Base-by-base conservation (phyloP, 441 rosid species). In the Sinapis alba region DNA sequence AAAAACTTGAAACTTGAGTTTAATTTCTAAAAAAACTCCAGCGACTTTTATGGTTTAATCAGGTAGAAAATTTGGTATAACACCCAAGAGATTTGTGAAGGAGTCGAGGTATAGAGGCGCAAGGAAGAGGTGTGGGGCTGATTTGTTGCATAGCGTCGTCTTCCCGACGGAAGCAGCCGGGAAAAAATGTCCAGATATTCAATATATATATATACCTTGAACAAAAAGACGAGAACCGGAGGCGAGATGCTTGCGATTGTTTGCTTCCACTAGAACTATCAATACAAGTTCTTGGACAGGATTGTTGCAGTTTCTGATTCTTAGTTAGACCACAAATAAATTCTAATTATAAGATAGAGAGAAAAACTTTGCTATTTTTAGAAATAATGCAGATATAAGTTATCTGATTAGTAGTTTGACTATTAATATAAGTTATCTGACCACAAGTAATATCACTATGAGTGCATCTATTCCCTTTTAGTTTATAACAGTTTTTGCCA, bases 251-350 rank as follows among this genome's bases (percentile, higher is more conserved):
- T 20, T 20, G 53, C 6, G 53, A 43, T 43, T 43, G 53, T 56
- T 56, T 76, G 28, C 45, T 56, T 69, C 74, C 74, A 41, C 24
- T 34, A 61, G 26, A 60, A 36, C 21, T 36, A 75, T 24, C 18
- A 34, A 34, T 62, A 62, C 34, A 62, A 68, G 5, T 53, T 68
- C 43, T 19, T 74, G 61, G 67, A 30, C 28, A 19, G 51, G 38
- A 47, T 58, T 43, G 61, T 65, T 74, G 24, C 19, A 27, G 36
- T 32, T 53, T 75, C 79, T 27, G 59, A 62, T 27, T 69, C 70
- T 38, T 62, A 34, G 73, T 59, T 67, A 75, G 69, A 69, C 79
- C 79, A 75, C 70, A 75, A 69, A 58, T 69, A 75, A 69, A 58
- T 69, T 47, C 34, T 54, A 47, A 24, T 23, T 23, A 19, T 6